These are phyloP conservation scores for Trichosporon coremiiforme DNA, from an alignment of 1,284 basidiomycete species.

Conservation along the genomic window DNA sequence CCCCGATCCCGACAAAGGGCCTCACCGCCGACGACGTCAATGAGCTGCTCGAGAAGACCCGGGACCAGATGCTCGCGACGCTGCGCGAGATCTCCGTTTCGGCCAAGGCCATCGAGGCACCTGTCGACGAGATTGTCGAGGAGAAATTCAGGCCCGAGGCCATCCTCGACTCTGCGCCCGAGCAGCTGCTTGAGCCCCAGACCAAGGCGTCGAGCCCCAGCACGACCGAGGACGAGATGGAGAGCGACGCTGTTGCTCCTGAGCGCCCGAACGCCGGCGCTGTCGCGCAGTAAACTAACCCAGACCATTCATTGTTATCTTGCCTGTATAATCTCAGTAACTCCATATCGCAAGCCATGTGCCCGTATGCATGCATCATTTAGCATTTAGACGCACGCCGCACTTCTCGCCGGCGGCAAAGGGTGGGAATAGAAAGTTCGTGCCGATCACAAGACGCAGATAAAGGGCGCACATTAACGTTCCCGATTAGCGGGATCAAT, in stretches of 20 bases:
- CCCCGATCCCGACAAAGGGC: conserved; percentile 59
- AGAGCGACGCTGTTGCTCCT: conserved; percentile 55
- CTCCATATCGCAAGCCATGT: not conserved
- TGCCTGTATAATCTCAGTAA: not conserved
- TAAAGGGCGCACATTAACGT: not conserved
- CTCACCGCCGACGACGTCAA: conserved; percentile 58
- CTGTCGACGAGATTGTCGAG: not conserved
- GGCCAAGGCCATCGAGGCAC: conserved; percentile 6
- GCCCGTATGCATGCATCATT: conserved; percentile 3
- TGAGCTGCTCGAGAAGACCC: conserved; percentile 56
- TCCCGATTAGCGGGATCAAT: conserved; percentile 16
- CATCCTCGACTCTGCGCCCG: not conserved
- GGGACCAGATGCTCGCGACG: conserved; percentile 56
- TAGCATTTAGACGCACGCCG: not conserved
- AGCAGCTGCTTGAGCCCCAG: not conserved
- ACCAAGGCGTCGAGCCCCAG: conserved; percentile 29
- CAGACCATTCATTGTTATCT: not conserved
- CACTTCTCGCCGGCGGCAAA: not conserved
- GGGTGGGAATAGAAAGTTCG: not conserved
- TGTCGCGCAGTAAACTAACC: not conserved
- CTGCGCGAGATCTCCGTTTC: conserved; percentile 48
- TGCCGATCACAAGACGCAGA: not conserved
- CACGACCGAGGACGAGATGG: conserved; percentile 55
- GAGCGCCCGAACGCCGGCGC: conserved; percentile 38
- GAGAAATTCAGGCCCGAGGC: conserved; percentile 11